A percentile compares a stretch with the other conserved stretches of the same genome.
These are phyloP conservation scores for Backusella sp. DNA, from an alignment of 192 early-diverging fungal genomes.

Conservation along the genomic window DNA sequence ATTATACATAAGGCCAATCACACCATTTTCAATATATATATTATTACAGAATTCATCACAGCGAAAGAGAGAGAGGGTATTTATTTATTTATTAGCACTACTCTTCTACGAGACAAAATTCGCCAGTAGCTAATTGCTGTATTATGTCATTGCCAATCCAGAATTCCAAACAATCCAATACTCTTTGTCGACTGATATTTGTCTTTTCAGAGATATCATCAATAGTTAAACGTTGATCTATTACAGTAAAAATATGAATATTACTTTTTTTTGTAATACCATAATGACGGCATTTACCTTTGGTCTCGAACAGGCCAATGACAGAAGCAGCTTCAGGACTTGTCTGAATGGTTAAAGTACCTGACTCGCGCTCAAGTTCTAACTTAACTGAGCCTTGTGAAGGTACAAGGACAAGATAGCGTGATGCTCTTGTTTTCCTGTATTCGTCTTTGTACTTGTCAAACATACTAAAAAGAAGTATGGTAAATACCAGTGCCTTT, in stretches of 20 bases:
- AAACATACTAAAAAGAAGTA: slow-evolving; percentile 11
- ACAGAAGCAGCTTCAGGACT: slow-evolving; percentile 9
- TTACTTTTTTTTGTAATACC: background rate
- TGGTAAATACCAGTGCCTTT: background rate
- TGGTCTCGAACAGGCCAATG: slow-evolving; percentile 15
- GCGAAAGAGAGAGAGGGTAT: background rate
- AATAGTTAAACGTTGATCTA: slow-evolving; percentile 7
- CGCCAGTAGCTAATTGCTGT: background rate
- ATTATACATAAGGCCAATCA: background rate
- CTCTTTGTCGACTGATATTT: background rate
- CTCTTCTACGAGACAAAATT: slow-evolving; percentile 2
- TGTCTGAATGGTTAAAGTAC: background rate
- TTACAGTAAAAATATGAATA: background rate
- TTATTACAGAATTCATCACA: no score
- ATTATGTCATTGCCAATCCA: slow-evolving; percentile 16
- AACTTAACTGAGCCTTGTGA: slow-evolving; percentile 15
- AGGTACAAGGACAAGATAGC: slow-evolving; percentile 13
- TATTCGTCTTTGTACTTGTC: slow-evolving; percentile 5
- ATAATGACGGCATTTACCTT: slow-evolving; percentile 10
- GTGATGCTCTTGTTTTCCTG: background rate
- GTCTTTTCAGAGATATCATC: background rate
- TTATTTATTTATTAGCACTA: background rate
- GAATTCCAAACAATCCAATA: slow-evolving; percentile 9
- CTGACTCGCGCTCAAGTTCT: slow-evolving; percentile 12
- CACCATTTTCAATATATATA: background rate